phyloP scores from a whole-genome alignment of 169 alveolate genomes.

The Blepharisma undulans region DNA sequence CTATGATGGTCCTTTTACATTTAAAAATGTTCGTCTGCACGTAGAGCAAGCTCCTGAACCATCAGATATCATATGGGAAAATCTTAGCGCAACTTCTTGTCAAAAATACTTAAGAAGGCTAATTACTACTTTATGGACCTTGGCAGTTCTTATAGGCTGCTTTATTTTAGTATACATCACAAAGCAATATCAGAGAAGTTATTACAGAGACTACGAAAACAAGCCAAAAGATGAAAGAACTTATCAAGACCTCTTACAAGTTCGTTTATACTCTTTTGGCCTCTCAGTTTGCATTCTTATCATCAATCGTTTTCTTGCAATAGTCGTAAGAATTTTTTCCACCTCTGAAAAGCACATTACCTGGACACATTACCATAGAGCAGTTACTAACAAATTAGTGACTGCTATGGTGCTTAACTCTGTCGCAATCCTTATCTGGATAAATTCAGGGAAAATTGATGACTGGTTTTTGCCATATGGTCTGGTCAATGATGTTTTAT shows the following conservation, averaged over 20 bases:
- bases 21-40: not conserved
- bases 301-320: not conserved
- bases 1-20: not conserved
- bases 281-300: not conserved
- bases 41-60: conserved; percentile 40
- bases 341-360: not conserved
- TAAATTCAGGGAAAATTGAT: not conserved
- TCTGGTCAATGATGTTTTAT: conserved; percentile 17
- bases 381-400: conserved; percentile 34
- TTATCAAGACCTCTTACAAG: not conserved
- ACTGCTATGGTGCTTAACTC: not conserved
- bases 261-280: not conserved
- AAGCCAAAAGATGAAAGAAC: not conserved
- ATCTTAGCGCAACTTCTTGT: not conserved
- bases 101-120: not conserved
- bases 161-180: not conserved
- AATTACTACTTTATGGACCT: not conserved
- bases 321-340: conserved; percentile 16
- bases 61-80: conserved; percentile 39
- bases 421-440: conserved; percentile 7
- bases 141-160: not conserved
- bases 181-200: not conserved
- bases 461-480: conserved; percentile 25
- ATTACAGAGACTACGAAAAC: not conserved
- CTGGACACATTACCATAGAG: conserved; percentile 29